These are phyloP conservation scores for Corylus heterophylla DNA, from an alignment of 306 rosid genomes.

Conservation along the genomic window DNA sequence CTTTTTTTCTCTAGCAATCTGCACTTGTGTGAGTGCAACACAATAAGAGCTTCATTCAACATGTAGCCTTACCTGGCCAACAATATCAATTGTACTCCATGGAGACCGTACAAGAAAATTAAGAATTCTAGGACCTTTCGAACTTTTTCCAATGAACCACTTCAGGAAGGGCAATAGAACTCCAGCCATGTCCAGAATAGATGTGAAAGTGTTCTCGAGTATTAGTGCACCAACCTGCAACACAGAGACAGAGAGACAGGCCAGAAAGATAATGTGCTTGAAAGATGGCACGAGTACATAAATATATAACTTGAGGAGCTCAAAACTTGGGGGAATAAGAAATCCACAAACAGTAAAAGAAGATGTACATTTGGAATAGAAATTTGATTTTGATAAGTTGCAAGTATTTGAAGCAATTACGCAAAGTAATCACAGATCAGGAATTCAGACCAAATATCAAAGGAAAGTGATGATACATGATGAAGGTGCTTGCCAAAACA, in stretches of 20 bases:
- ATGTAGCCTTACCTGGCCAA: slow-evolving; percentile 67
- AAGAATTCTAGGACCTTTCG: slow-evolving; percentile 75
- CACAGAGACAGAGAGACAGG: slow-evolving; percentile 37
- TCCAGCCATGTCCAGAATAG: slow-evolving; percentile 99
- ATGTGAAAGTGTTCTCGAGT: slow-evolving; percentile 92
- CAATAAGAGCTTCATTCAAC: slow-evolving; percentile 19
- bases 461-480: not conserved
- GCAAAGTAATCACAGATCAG: not conserved
- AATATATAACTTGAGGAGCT: not conserved
- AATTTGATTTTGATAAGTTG: not conserved
- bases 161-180: slow-evolving; percentile 87
- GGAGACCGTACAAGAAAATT: slow-evolving; percentile 95
- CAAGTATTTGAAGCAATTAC: not conserved
- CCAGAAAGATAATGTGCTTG: slow-evolving; percentile 16
- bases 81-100: slow-evolving; percentile 87
- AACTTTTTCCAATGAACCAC: slow-evolving; percentile 87
- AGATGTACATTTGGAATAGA: not conserved
- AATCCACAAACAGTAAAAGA: not conserved
- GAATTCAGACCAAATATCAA: not conserved
- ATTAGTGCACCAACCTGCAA: slow-evolving; percentile 86
- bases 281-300: slow-evolving; percentile 8
- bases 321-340: not conserved
- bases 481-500: not conserved
- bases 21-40: not conserved
- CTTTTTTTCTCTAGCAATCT: not conserved